Evolutionary conservation across 2,329 filamentous ascomycete genomes (phyloP), one percentile per base, ranked within the genome.

Genomic region (Aspergillus caelatus): DNA sequence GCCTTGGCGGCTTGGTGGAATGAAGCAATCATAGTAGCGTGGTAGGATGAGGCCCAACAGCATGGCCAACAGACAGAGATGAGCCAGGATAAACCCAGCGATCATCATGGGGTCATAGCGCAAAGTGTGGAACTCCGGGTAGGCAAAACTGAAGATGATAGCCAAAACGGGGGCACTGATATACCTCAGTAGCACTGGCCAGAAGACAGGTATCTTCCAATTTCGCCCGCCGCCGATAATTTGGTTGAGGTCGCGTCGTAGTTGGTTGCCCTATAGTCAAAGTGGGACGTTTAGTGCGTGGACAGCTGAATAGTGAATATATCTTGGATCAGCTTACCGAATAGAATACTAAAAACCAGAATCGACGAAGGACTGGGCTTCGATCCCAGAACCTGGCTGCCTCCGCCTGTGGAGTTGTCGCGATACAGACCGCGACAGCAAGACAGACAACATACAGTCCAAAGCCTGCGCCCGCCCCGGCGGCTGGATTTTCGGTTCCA

Each of bases 271-370:
- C 83, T 86, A 39, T 14, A 55, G 1, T 26, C 2, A 26, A 4
- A 8, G 58, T 19, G 30, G 5, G 8, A 50, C 14, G 14, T 68
- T 68, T 50, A 63, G 55, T 60, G 41, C 11, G 21, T 39, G 12
- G 6, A 41, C 32, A 39, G 21, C n/a, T 21, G 6, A 19, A 21
- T 28, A 10, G 26, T 7, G 12, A 45, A 19, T 23, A 14, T 14
- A 28, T 7, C 5, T 11, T 9, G 1, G 12, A n/a, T 1, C 3
- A 26, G 30, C 82, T 74, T 79, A 86, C 85, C n/a, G 85, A 87
- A 73, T 87, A 88, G 65, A 86, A 85, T 1, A 79, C 79, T 21
- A 87, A 68, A 64, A 82, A 87, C 83, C 84, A 88, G 53, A 86
- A 80, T 1, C 78, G 78, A 43, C 74, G 72, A 1, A 79, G 41